A percentile compares a stretch with the other conserved stretches of the same genome.
phyloP scores from a whole-genome alignment of 352 stramenopile species.

The Phytopythium kandeliae region DNA sequence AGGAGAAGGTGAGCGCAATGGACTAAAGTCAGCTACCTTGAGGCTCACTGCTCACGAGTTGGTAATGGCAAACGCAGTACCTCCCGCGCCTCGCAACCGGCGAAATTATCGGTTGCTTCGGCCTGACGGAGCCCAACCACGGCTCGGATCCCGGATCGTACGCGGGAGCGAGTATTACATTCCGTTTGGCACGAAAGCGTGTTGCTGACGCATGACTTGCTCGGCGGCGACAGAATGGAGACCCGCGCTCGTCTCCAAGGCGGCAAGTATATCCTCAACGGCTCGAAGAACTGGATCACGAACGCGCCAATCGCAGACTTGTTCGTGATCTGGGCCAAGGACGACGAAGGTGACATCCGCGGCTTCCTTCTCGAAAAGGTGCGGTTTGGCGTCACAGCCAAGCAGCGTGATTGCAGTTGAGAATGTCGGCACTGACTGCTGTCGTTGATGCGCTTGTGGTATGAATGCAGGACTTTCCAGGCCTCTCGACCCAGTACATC shows the following conservation, averaged over 20 bases:
- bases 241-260: constrained; percentile 85
- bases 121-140: constrained; percentile 97
- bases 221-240: constrained; percentile 97
- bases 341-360: constrained; percentile 91
- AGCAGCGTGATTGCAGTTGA: background rate
- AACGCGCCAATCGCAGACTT: constrained; percentile 97
- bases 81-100: constrained; percentile 92
- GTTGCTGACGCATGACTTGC: no score
- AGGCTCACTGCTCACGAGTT: background rate
- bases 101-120: constrained; percentile 97
- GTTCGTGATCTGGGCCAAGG: constrained; percentile 96
- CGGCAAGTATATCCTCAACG: constrained; percentile 95
- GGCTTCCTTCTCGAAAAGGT: constrained; percentile 95
- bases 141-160: constrained; percentile 92
- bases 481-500: constrained; percentile 93
- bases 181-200: no score
- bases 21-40: no score
- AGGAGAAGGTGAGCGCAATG: constrained; percentile 84
- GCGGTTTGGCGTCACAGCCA: background rate
- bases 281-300: constrained; percentile 95
- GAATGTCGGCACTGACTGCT: no score
- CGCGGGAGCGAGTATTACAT: constrained; percentile 3
- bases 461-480: constrained; percentile 72
- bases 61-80: constrained; percentile 53
- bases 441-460: no score